Base-by-base conservation (phyloP, 345 rosid species). In the Melastoma malabathricum region DNA sequence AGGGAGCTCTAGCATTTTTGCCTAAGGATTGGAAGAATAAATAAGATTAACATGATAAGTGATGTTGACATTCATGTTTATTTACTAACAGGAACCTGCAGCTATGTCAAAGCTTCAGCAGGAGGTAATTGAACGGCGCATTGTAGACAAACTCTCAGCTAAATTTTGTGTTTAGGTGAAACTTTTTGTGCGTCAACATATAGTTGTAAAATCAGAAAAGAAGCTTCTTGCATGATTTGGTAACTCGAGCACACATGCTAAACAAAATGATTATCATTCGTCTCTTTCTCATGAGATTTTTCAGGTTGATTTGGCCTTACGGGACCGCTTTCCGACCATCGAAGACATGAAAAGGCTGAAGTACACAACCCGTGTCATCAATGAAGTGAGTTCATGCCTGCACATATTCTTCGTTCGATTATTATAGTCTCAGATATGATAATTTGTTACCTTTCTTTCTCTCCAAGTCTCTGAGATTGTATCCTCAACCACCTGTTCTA, bases 401-500 rank as follows among this genome's bases (percentile, higher is more conserved):
- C 12, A 43, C 15, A 10, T 57, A 18, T 39, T 38, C 27, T 46
- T 51, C 14, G 22, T 16, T 15, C 46, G n/a, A n/a, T 3, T 13
- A 10, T 46, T 15, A 57, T 31, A 47, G 9, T 47, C 25, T 19
- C 23, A 6, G 10, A 18, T 45, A n/a, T n/a, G n/a, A 10, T 9
- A 6, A 27, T 3, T 43, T 19, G 12, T 50, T 15, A 44, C 29
- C n/a, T 23, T 51, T 61, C 54, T 70, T 45, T 71, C n/a, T n/a
- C n/a, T n/a, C n/a, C n/a, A 17, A 90, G 94, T 83, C 94, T 46
- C 58, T 90, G 74, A 73, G 98, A 72, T 75, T 90, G 54, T 90
- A 86, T 64, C 98, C 98, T 44, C 98, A 90, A 59, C 98, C 98
- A 52, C 98, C 98, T 15, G 96, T 90, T 56, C 68, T 90, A 48